A percentile compares a stretch with the other conserved stretches of the same genome.
phyloP scores from a whole-genome alignment of 2,329 filamentous ascomycete genomes.

The Aphanoascus verrucosus region DNA sequence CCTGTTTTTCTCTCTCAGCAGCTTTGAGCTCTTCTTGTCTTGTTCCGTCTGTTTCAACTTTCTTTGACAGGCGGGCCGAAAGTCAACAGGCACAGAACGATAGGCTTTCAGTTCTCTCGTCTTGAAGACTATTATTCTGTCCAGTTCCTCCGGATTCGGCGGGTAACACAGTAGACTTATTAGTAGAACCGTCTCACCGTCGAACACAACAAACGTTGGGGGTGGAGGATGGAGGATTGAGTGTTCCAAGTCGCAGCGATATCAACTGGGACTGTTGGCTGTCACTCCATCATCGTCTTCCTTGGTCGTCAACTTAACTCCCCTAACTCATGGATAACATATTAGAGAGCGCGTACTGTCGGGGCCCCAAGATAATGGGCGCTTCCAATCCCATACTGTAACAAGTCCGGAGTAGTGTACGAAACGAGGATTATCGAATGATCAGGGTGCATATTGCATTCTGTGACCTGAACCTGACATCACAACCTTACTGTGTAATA shows the following conservation, averaged over 20 bases:
- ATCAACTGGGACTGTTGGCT: not conserved
- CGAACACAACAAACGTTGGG: not conserved
- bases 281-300: not conserved
- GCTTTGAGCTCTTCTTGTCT: too few relatives aligned
- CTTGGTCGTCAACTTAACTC: not conserved
- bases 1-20: not conserved
- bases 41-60: not conserved
- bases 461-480: conserved; percentile 2
- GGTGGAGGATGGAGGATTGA: too few relatives aligned
- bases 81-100: too few relatives aligned
- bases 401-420: too few relatives aligned
- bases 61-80: not conserved
- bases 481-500: not conserved
- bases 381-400: too few relatives aligned
- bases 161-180: not conserved
- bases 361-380: too few relatives aligned
- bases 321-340: too few relatives aligned
- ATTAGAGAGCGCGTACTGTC: too few relatives aligned
- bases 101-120: too few relatives aligned
- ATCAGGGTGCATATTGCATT: not conserved
- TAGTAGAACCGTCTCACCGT: too few relatives aligned
- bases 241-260: not conserved
- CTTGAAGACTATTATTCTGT: not conserved
- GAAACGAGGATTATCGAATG: not conserved
- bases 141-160: not conserved